A percentile compares a stretch with the other conserved stretches of the same genome.
phyloP scores from a whole-genome alignment of 805 yeast species.

The Yamadazyma akitaensis region DNA sequence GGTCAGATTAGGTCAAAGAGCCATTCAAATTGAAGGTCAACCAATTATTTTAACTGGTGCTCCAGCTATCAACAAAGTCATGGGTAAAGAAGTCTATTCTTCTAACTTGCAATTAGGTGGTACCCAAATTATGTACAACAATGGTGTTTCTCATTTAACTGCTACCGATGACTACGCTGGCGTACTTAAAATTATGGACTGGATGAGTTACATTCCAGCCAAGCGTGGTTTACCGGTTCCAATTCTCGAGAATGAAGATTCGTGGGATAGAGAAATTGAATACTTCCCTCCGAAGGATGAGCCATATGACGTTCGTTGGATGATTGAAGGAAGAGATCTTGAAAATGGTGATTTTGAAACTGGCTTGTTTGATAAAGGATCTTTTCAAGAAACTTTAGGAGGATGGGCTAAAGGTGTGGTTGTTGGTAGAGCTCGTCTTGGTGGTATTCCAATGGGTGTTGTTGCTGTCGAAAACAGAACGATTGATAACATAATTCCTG shows the following conservation, averaged over 20 bases:
- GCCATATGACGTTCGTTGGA: slow-evolving; percentile 89
- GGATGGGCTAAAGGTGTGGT: slow-evolving; percentile 99
- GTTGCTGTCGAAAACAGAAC: slow-evolving; percentile 92
- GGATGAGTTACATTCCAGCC: slow-evolving; percentile 95
- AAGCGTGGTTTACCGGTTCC: slow-evolving; percentile 89
- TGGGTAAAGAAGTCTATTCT: slow-evolving; percentile 96
- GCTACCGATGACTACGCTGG: slow-evolving; percentile 97
- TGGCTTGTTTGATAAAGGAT: slow-evolving; percentile 89
- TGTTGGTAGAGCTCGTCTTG: slow-evolving; percentile 97
- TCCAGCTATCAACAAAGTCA: slow-evolving; percentile 93
- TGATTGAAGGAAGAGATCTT: slow-evolving; percentile 80
- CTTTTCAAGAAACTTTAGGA: slow-evolving; percentile 92
- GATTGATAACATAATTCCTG: slow-evolving; percentile 88
- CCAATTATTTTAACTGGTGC: slow-evolving; percentile 99
- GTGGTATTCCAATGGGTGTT: slow-evolving; percentile 98
- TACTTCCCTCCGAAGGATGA: slow-evolving; percentile 69
- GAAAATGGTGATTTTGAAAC: slow-evolving; percentile 69
- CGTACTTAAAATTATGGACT: slow-evolving; percentile 87
- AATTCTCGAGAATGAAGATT: slow-evolving; percentile 71
- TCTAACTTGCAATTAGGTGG: slow-evolving; percentile 98
- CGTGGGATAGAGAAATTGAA: slow-evolving; percentile 93
- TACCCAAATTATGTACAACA: slow-evolving; percentile 96
- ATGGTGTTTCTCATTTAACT: slow-evolving; percentile 97
- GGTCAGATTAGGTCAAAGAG: slow-evolving; percentile 97
- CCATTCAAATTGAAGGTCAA: slow-evolving; percentile 97